These are phyloP conservation scores for Aspergillus transmontanensis DNA, from an alignment of 2,329 filamentous ascomycete species.

Conservation along the genomic window DNA sequence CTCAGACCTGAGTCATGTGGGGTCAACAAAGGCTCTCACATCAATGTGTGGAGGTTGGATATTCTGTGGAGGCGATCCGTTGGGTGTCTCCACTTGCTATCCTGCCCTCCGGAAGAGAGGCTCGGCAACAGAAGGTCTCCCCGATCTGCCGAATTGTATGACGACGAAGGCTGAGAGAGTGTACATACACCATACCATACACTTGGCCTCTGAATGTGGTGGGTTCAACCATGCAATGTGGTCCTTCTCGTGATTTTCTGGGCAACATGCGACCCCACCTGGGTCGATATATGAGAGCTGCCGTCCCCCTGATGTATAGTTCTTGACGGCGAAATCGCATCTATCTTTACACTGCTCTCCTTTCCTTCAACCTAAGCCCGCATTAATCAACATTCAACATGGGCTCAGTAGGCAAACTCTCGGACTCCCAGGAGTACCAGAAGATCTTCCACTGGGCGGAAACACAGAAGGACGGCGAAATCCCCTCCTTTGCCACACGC, in stretches of 20 bases:
- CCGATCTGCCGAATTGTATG: conserved; percentile 28
- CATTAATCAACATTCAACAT: conserved; percentile 18
- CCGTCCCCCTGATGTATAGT: neutral
- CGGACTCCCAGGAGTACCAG: conserved; percentile 48
- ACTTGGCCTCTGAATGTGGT: neutral
- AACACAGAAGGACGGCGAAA: conserved; percentile 59
- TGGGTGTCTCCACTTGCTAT: conserved; percentile 11
- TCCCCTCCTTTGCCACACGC: conserved; percentile 57
- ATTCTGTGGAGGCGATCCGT: neutral
- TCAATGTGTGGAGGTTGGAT: neutral
- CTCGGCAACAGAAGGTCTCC: conserved; percentile 27
- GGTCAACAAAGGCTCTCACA: conserved; percentile 17
- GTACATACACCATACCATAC: neutral
- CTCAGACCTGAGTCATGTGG: conserved; percentile 39
- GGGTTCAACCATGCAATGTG: neutral
- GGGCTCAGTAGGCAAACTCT: conserved; percentile 27
- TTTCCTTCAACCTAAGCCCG: neutral
- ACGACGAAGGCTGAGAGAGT: neutral
- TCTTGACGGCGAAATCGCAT: neutral
- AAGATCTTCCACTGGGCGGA: conserved; percentile 62
- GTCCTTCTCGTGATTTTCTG: neutral
- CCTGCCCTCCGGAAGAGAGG: neutral
- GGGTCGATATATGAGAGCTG: conserved; percentile 4
- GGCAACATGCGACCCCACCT: neutral
- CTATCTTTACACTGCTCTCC: too few relatives aligned